phyloP scores from a whole-genome alignment of 345 rosid species.

The Salix udensis region DNA sequence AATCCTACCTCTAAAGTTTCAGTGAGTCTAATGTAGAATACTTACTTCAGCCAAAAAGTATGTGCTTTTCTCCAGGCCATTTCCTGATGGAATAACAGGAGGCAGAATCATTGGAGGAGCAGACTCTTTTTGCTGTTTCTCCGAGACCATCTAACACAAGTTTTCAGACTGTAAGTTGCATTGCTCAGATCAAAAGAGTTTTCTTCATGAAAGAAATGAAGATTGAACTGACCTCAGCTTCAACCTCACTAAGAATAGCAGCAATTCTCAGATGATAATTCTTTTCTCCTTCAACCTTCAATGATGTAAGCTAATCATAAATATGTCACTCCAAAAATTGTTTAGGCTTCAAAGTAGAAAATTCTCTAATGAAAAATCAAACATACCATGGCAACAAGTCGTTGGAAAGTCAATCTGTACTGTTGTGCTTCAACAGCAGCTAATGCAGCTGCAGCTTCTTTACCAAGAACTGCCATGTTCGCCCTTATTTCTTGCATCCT shows the following conservation, averaged over 20 bases:
- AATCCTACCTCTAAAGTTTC: neutral
- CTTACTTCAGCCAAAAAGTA: conserved; percentile 92
- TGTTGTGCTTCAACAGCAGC: conserved; percentile 97
- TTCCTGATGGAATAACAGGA: conserved; percentile 54
- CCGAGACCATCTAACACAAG: conserved; percentile 73
- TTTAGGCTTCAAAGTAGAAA: conserved; percentile 7
- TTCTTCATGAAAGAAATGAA: neutral
- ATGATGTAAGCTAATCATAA: conserved; percentile 9
- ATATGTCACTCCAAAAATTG: conserved; percentile 8
- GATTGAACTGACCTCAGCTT: conserved; percentile 81
- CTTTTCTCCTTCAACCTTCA: conserved; percentile 92
- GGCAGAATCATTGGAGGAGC: conserved; percentile 54
- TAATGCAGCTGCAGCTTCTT: conserved; percentile 95
- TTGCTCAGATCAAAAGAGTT: neutral
- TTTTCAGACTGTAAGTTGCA: conserved; percentile 8
- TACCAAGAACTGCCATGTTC: conserved; percentile 93
- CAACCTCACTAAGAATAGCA: conserved; percentile 86
- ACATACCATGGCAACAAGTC: conserved; percentile 83
- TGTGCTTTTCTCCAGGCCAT: conserved; percentile 56
- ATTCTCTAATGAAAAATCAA: neutral
- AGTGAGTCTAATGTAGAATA: conserved; percentile 10
- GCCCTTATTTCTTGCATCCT: conserved; percentile 80
- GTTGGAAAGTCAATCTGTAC: conserved; percentile 81
- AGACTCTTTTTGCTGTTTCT: conserved; percentile 91
- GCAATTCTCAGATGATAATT: conserved; percentile 80